Conservation (phyloP, 1,139 yeast genomes). For the Blastobotrys apis region DNA sequence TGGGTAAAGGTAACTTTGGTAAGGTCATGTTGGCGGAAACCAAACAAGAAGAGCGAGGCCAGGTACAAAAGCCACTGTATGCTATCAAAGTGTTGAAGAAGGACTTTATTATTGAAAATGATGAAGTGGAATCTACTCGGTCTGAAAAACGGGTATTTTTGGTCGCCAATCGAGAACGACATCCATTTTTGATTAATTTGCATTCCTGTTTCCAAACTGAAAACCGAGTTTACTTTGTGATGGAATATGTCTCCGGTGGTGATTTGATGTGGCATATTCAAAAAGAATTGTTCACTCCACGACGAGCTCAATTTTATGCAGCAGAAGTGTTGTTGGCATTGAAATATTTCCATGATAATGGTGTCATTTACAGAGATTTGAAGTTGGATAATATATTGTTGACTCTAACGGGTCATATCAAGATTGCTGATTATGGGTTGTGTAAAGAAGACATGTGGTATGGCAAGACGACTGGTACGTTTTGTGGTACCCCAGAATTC, state of each 20-base stretch:
- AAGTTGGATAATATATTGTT: conserved; percentile 89
- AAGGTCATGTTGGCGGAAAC: conserved; percentile 96
- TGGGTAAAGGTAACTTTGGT: conserved; percentile 97
- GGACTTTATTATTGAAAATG: conserved; percentile 90
- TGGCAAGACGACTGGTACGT: conserved; percentile 87
- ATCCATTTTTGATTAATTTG: conserved; percentile 86
- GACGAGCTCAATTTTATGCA: conserved; percentile 94
- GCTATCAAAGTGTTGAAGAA: conserved; percentile 95
- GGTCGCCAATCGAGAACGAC: conserved; percentile 83
- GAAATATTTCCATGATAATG: conserved; percentile 91
- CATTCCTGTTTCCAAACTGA: conserved; percentile 98
- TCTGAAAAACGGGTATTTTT: conserved; percentile 90
- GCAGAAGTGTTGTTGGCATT: conserved; percentile 91
- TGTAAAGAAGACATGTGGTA: conserved; percentile 96
- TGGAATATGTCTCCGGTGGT: conserved; percentile 98
- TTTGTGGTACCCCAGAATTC: conserved; percentile 98
- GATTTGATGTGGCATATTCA: conserved; percentile 99
- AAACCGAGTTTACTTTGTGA: conserved; percentile 92
- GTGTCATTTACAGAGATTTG: conserved; percentile 93
- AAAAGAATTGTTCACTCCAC: conserved; percentile 79
- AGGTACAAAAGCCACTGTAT: conserved; percentile 65
- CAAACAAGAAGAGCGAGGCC: conserved; percentile 43
- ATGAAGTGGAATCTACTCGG: conserved; percentile 91
- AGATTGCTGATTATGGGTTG: conserved; percentile 93
- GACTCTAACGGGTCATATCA: conserved; percentile 90